A percentile compares a stretch with the other conserved stretches of the same genome.
Conservation (phyloP, 495 filamentous ascomycete species). For the Lasiosphaeria hispida region DNA sequence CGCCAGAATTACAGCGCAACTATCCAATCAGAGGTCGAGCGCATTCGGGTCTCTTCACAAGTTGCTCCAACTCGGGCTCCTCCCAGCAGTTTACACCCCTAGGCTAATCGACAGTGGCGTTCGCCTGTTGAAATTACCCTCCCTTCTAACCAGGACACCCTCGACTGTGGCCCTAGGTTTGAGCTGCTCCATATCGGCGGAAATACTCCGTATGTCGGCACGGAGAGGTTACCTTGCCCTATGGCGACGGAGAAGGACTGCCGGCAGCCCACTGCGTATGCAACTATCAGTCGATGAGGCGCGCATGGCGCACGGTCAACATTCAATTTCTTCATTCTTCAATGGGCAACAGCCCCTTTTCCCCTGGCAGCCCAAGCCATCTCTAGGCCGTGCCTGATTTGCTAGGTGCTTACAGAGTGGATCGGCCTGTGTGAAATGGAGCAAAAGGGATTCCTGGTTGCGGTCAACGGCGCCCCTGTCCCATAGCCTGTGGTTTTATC, state of each 20-base stretch:
- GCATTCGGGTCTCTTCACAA: not conserved
- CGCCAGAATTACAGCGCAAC: not conserved
- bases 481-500: not conserved
- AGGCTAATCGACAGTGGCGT: slow-evolving; percentile 6
- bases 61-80: not conserved
- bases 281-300: slow-evolving; percentile 11
- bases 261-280: slow-evolving; percentile 2
- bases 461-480: not conserved
- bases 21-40: slow-evolving; percentile 8
- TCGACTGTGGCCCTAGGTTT: slow-evolving; percentile 8
- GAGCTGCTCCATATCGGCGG: not conserved
- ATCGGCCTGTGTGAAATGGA: not conserved
- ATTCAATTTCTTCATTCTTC: not conserved
- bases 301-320: not conserved
- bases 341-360: not conserved
- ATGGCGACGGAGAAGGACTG: not conserved
- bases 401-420: not conserved
- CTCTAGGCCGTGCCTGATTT: not conserved
- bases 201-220: slow-evolving; percentile 4
- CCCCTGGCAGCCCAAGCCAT: not conserved
- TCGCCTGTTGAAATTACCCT: slow-evolving; percentile 18
- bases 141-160: slow-evolving; percentile 12
- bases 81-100: not conserved
- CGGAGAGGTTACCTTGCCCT: not conserved
- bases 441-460: slow-evolving; percentile 1